Base-by-base conservation (phyloP, 1,284 basidiomycete species). In the Melampsora americana region DNA sequence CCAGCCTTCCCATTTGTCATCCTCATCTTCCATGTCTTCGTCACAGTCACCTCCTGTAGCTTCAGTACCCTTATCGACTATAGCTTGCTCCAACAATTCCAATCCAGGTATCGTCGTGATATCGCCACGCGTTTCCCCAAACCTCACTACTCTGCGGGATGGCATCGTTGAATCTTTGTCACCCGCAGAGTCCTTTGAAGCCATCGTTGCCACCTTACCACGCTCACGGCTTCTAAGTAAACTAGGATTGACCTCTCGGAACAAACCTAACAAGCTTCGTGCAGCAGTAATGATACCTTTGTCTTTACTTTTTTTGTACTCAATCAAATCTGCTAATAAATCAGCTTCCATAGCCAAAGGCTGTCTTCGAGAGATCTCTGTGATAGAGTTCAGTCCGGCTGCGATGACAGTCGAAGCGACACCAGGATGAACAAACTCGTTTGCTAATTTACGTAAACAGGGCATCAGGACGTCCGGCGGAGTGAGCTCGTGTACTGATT, bases 401-500 rank as follows among this genome's bases (percentile, higher is more conserved):
- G 95, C 90, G 75, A 98, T 92, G 80, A 99, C 94, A 83, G 99
- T 95, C 78, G 90, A 88, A 42, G 80, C 79, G 4, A 99, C 96
- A 78, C 96, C 96, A 0, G 95, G 95, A 83, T 99, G 95, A 2
- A 99, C 92, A 80, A 99, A 99, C 81, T 97, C 93, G 80, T 92
- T 89, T 0, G 95, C 92, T 71, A 99, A 85, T 84, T 99, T 99
- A 77, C 89, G 88, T 67, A 99, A 86, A 60, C 95, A 90, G 2
- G 96, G 95, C 1, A 89, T 90, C 16, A 99, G 86, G 3, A 89
- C 92, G 82, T 98, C 95, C 0, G 96, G 95, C 1, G 95, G 95
- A 0, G 95, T 97, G 73, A 96, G 87, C 66, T 95, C 92, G 83
- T 99, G 96, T 1, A 95, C 92, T 18, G 93, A 95, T 83, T 98